Evolutionary conservation across 164 flowering plant genomes (phyloP).

Genomic region (Tetracentron sinense): DNA sequence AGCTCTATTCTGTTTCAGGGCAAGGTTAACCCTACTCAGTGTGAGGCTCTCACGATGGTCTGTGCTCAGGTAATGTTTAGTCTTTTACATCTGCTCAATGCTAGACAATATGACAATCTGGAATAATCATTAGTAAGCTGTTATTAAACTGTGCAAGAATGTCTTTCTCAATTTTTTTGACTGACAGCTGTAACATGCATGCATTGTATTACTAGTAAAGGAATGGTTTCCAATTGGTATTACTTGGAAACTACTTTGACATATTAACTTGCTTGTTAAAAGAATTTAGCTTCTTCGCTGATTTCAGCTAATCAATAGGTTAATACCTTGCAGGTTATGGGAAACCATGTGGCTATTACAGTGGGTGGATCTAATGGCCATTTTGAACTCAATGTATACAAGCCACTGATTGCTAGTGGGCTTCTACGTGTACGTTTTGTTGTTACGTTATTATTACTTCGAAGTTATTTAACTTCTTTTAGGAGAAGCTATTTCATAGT

Average conservation of each 20-base stretch:
- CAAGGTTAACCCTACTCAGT: conserved; percentile 97
- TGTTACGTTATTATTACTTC: no score
- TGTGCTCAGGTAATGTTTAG: conserved; percentile 80
- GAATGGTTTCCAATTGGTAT: background rate
- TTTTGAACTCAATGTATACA: conserved; percentile 93
- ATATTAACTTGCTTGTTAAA: background rate
- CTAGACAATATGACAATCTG: background rate
- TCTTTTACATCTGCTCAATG: conserved; percentile 4
- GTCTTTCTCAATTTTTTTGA: no score
- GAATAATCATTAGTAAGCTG: no score
- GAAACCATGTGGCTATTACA: conserved; percentile 90
- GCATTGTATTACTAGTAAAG: background rate
- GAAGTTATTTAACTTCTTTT: background rate
- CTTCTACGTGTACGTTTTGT: conserved; percentile 72
- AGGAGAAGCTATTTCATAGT: background rate
- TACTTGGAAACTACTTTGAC: background rate
- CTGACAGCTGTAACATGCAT: background rate
- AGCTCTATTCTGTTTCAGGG: conserved; percentile 55
- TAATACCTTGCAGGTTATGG: conserved; percentile 68
- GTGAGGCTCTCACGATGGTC: conserved; percentile 98
- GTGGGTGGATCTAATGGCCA: conserved; percentile 98
- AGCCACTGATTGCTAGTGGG: conserved; percentile 89
- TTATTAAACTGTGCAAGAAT: no score
- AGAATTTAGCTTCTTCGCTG: background rate
- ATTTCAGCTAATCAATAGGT: background rate